phyloP scores from a whole-genome alignment of 139 green algal genomes.

The Tetratostichococcus sp. region DNA sequence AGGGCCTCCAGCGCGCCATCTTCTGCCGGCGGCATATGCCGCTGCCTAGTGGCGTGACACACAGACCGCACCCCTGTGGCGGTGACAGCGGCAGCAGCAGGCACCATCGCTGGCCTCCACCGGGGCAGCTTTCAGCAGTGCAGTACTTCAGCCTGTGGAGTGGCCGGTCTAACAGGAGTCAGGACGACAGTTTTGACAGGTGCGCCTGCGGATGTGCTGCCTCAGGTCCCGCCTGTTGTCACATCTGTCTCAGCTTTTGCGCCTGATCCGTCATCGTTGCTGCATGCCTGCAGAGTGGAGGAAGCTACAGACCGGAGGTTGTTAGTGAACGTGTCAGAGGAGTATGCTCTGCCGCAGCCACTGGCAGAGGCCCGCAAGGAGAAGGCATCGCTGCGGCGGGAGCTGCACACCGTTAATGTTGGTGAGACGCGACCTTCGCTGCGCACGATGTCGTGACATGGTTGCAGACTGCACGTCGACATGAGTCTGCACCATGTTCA shows the following conservation, averaged over 20 bases:
- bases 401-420: constrained; percentile 46
- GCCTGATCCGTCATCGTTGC: too few relatives aligned
- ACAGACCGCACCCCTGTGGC: neutral
- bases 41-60: neutral
- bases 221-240: too few relatives aligned
- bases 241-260: too few relatives aligned
- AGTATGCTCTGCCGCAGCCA: neutral
- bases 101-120: neutral
- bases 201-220: neutral
- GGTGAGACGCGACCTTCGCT: too few relatives aligned
- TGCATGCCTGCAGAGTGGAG: too few relatives aligned
- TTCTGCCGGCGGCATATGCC: too few relatives aligned
- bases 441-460: too few relatives aligned
- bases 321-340: neutral
- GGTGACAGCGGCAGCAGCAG: too few relatives aligned
- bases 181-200: neutral
- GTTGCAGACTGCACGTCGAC: too few relatives aligned
- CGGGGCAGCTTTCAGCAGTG: neutral
- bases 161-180: neutral
- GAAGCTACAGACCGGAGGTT: too few relatives aligned
- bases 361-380: constrained; percentile 1
- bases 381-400: constrained; percentile 23
- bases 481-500: too few relatives aligned
- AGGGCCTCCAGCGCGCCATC: neutral
- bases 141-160: neutral